A percentile compares a stretch with the other conserved stretches of the same genome.
phyloP scores from a whole-genome alignment of 345 rosid species.

The Linum tenue region DNA sequence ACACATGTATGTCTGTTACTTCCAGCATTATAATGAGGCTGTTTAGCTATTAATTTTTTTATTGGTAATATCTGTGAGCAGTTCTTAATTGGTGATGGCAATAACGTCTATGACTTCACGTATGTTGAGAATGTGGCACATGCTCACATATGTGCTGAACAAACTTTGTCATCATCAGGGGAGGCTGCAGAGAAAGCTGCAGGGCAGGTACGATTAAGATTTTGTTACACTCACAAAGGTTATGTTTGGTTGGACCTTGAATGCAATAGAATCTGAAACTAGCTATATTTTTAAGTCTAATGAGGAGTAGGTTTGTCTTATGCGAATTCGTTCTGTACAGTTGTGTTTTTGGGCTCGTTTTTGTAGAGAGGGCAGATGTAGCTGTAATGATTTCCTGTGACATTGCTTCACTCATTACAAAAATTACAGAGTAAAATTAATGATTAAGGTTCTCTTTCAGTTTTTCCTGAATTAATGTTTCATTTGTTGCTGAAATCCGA shows the following conservation, averaged over 20 bases:
- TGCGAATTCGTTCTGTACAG: too few relatives aligned
- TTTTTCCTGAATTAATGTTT: too few relatives aligned
- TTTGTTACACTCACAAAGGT: background rate
- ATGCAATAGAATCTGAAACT: too few relatives aligned
- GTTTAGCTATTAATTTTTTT: background rate
- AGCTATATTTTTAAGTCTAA: too few relatives aligned
- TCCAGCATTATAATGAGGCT: background rate
- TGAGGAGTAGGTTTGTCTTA: too few relatives aligned
- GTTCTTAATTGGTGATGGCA: slow-evolving; percentile 93
- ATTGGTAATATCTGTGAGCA: slow-evolving; percentile 19
- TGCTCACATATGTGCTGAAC: slow-evolving; percentile 89
- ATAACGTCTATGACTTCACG: slow-evolving; percentile 69
- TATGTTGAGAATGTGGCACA: slow-evolving; percentile 94
- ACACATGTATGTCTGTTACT: slow-evolving; percentile 1
- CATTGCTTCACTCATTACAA: too few relatives aligned
- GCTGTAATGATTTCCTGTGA: too few relatives aligned
- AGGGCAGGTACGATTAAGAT: slow-evolving; percentile 52
- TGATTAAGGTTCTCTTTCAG: too few relatives aligned
- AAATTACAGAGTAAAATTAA: too few relatives aligned
- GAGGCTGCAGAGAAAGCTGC: slow-evolving; percentile 66
- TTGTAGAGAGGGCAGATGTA: too few relatives aligned
- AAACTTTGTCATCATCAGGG: slow-evolving; percentile 77
- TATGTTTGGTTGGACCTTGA: background rate
- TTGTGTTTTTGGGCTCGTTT: too few relatives aligned
- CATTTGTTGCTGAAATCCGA: too few relatives aligned